Evolutionary conservation across 306 rosid genomes (phyloP).

Genomic region (Vicia faba): DNA sequence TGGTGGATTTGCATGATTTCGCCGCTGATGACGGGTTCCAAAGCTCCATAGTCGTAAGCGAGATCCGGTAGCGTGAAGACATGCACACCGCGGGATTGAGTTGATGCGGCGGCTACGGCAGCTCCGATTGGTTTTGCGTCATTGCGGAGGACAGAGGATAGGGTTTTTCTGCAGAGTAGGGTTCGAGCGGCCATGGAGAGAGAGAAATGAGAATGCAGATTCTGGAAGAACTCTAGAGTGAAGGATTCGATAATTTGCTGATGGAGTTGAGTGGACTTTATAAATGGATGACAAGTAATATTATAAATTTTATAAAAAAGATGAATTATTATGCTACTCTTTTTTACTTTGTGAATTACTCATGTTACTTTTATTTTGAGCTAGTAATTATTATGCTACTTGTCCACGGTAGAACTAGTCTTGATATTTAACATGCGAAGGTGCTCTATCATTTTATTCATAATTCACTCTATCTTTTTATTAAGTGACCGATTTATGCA

Average conservation of each 20-base stretch:
- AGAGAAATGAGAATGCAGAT: not conserved
- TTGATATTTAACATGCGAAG: no score
- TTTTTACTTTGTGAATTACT: no score
- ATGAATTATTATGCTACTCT: no score
- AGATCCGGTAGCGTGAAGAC: slow-evolving; percentile 85
- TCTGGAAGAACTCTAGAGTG: not conserved
- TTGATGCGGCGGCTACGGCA: slow-evolving; percentile 25
- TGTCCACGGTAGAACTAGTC: no score
- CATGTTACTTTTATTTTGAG: no score
- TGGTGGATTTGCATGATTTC: slow-evolving; percentile 94
- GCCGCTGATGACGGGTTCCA: slow-evolving; percentile 85
- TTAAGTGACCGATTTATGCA: no score
- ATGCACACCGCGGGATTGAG: slow-evolving; percentile 56
- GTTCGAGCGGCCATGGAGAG: slow-evolving; percentile 52
- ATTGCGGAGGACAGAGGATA: slow-evolving; percentile 36
- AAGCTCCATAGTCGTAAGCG: slow-evolving; percentile 78
- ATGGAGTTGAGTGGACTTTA: slow-evolving; percentile 8
- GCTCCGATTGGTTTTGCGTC: slow-evolving; percentile 26
- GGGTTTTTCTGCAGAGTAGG: slow-evolving; percentile 45
- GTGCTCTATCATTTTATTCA: no score
- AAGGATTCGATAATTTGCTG: not conserved
- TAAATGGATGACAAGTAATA: not conserved
- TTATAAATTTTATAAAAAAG: no score
- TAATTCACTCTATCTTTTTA: no score
- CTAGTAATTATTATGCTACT: no score